phyloP scores from a whole-genome alignment of 371 early-diverging fungal species.

The Conidiobolus coronatus region DNA sequence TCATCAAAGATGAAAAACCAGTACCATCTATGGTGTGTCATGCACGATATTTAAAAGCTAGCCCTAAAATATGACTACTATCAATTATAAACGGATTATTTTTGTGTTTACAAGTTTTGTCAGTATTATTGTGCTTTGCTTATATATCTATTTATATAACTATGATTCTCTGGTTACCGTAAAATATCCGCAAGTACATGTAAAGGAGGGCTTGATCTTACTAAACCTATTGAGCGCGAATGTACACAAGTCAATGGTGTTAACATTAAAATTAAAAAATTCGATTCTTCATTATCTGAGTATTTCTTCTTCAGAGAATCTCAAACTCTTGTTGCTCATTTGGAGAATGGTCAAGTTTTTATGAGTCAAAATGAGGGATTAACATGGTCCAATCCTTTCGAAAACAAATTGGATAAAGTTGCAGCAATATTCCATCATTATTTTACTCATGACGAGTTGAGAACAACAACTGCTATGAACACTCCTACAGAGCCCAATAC shows the following conservation, averaged over 20 bases:
- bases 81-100: too few relatives aligned
- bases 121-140: too few relatives aligned
- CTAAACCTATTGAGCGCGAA: constrained; percentile 22
- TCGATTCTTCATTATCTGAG: constrained; percentile 22
- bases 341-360: constrained; percentile 25
- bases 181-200: constrained; percentile 31
- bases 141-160: not conserved
- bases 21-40: too few relatives aligned
- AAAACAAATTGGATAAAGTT: constrained; percentile 11
- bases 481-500: constrained; percentile 32
- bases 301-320: constrained; percentile 40
- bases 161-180: constrained; percentile 34
- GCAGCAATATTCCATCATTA: constrained; percentile 35
- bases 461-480: constrained; percentile 24
- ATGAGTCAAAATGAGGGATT: constrained; percentile 50
- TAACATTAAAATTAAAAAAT: constrained; percentile 10
- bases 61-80: too few relatives aligned
- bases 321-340: constrained; percentile 26
- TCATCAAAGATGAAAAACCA: too few relatives aligned
- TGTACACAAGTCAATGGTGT: constrained; percentile 16
- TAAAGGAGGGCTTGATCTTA: constrained; percentile 32
- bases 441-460: constrained; percentile 45
- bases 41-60: too few relatives aligned
- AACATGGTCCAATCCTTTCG: constrained; percentile 26
- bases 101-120: too few relatives aligned